Percentiles rank a stretch among this genome's conserved stretches.
Conservation (phyloP, 805 yeast genomes). For the Saccharomycopsis microspora region DNA sequence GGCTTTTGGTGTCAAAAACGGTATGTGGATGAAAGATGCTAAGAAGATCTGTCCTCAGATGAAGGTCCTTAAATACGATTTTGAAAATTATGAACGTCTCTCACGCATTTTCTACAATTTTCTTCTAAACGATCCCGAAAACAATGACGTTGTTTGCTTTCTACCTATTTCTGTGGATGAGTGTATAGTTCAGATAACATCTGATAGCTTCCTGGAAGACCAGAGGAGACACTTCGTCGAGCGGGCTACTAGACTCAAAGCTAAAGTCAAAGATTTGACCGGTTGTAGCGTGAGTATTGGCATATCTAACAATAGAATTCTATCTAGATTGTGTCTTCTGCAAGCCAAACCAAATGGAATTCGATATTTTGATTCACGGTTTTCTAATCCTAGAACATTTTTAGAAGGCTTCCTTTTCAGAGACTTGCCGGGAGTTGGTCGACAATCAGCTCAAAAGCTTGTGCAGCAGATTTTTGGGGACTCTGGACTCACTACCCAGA, state of each 20-base stretch:
- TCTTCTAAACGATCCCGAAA: slow-evolving; percentile 27
- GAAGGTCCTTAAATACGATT: slow-evolving; percentile 57
- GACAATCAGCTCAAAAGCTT: slow-evolving; percentile 10
- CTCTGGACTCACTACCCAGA: not conserved
- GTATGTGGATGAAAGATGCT: slow-evolving; percentile 82
- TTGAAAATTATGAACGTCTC: slow-evolving; percentile 54
- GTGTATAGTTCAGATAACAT: slow-evolving; percentile 55
- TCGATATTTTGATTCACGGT: slow-evolving; percentile 25
- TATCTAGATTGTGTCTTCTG: slow-evolving; percentile 65
- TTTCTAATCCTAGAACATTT: slow-evolving; percentile 21
- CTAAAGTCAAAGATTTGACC: slow-evolving; percentile 31
- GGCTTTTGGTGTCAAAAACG: slow-evolving; percentile 65
- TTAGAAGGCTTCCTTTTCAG: slow-evolving; percentile 27
- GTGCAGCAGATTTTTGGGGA: slow-evolving; percentile 17
- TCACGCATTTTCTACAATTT: slow-evolving; percentile 57
- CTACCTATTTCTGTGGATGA: slow-evolving; percentile 90
- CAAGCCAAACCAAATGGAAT: slow-evolving; percentile 76
- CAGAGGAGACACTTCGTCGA: not conserved
- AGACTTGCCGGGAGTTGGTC: slow-evolving; percentile 33
- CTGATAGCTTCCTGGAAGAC: not conserved
- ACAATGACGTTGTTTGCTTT: slow-evolving; percentile 30
- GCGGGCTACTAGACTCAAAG: slow-evolving; percentile 26
- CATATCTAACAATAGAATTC: slow-evolving; percentile 55
- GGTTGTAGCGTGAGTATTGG: slow-evolving; percentile 74
- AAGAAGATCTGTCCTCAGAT: slow-evolving; percentile 53